Percentiles rank a stretch among this genome's conserved stretches.
phyloP scores from a whole-genome alignment of 2,329 filamentous ascomycete species.

The Talaromyces amestolkiae region DNA sequence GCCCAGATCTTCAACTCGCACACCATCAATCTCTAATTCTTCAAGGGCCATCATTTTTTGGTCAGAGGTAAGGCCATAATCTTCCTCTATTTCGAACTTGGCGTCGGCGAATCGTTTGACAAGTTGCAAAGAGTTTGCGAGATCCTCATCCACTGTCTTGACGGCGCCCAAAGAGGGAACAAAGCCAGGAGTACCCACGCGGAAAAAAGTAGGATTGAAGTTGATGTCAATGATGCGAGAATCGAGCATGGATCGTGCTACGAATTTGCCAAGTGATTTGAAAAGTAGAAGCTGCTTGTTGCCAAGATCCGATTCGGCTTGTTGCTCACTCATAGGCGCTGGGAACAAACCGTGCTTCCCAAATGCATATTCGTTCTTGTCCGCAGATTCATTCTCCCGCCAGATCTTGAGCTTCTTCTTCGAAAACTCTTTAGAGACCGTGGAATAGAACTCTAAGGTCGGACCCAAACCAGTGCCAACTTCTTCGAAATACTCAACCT shows the following conservation, averaged over 20 bases:
- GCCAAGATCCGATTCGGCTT: conserved; percentile 71
- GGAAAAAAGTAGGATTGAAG: conserved; percentile 97
- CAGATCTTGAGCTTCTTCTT: conserved; percentile 97
- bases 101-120: conserved; percentile 82
- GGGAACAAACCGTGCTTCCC: conserved; percentile 85
- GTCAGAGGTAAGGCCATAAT: conserved; percentile 61
- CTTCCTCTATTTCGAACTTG: conserved; percentile 78
- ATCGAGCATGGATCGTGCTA: conserved; percentile 96
- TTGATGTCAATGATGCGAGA: conserved; percentile 96
- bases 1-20: conserved; percentile 78
- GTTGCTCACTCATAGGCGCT: conserved; percentile 78
- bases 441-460: conserved; percentile 96
- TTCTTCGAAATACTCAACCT: conserved; percentile 98
- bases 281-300: conserved; percentile 85
- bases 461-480: conserved; percentile 94
- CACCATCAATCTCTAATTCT: conserved; percentile 70
- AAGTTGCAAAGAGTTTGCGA: conserved; percentile 80
- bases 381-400: conserved; percentile 78
- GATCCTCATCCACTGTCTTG: conserved; percentile 79
- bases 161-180: conserved; percentile 84
- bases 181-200: conserved; percentile 69
- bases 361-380: conserved; percentile 77
- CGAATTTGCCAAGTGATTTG: conserved; percentile 93
- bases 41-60: conserved; percentile 71
- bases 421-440: conserved; percentile 92